A percentile compares a stretch with the other conserved stretches of the same genome.
Conservation (phyloP, 768 basidiomycete species). For the Lactifluus piperatus region DNA sequence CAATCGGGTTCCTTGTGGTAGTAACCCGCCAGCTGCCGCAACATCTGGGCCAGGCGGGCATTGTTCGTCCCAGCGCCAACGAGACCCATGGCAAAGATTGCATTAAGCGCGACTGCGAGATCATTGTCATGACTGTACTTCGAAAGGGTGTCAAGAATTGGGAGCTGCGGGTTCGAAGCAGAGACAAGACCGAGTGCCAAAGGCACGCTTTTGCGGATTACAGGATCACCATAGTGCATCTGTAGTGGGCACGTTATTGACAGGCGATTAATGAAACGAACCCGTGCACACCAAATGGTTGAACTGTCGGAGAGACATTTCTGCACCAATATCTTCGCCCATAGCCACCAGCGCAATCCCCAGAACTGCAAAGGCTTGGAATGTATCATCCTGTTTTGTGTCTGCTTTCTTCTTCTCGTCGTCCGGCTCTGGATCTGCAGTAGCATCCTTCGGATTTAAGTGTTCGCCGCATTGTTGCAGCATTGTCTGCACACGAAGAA, state of each 20-base stretch:
- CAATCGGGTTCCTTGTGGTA: slow-evolving; percentile 97
- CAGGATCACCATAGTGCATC: slow-evolving; percentile 98
- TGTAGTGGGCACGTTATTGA: slow-evolving; percentile 26
- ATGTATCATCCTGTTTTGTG: slow-evolving; percentile 58
- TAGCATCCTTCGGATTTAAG: slow-evolving; percentile 41
- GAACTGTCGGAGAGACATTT: slow-evolving; percentile 96
- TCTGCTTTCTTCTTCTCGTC: slow-evolving; percentile 45
- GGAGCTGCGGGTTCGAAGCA: slow-evolving; percentile 90
- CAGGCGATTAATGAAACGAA: slow-evolving; percentile 19
- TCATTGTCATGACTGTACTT: slow-evolving; percentile 99
- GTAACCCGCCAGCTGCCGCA: slow-evolving; percentile 94
- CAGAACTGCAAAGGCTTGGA: slow-evolving; percentile 88
- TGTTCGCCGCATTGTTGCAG: slow-evolving; percentile 93
- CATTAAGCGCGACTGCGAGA: slow-evolving; percentile 90
- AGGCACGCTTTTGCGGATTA: slow-evolving; percentile 86
- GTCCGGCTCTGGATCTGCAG: slow-evolving; percentile 40
- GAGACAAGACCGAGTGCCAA: slow-evolving; percentile 92
- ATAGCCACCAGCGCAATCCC: slow-evolving; percentile 93
- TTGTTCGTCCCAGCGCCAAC: slow-evolving; percentile 99
- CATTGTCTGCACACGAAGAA: slow-evolving; percentile 86
- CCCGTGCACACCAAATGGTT: slow-evolving; percentile 74
- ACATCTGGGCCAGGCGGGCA: slow-evolving; percentile 94
- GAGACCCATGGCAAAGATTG: slow-evolving; percentile 98
- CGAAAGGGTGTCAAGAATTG: slow-evolving; percentile 92
- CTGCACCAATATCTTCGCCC: slow-evolving; percentile 96